phyloP scores from a whole-genome alignment of 2,329 filamentous ascomycete species.

The Aaosphaeria pasadenensis region DNA sequence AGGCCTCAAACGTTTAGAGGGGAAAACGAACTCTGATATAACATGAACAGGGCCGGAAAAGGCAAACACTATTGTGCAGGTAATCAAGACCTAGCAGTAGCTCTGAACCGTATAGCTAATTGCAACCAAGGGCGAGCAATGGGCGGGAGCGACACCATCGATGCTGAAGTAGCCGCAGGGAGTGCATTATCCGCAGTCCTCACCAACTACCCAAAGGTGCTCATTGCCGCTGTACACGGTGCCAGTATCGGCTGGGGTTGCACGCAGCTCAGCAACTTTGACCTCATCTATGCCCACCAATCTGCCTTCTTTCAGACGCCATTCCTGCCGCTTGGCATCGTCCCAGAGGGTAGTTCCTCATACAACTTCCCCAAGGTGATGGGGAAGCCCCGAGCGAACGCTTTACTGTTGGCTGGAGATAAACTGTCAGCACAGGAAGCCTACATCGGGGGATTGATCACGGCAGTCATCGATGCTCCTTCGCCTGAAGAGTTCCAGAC shows the following conservation, averaged over 20 bases:
- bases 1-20: neutral
- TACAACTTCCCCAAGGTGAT: slow-evolving; percentile 16
- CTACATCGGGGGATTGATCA: slow-evolving; percentile 13
- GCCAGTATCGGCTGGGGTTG: slow-evolving; percentile 18
- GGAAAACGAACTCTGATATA: neutral
- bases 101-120: neutral
- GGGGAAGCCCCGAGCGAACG: slow-evolving; percentile 13
- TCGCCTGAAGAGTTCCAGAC: slow-evolving; percentile 7
- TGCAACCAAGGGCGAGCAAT: slow-evolving; percentile 8
- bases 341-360: slow-evolving; percentile 15
- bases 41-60: slow-evolving; percentile 6
- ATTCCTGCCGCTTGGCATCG: slow-evolving; percentile 13
- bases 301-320: slow-evolving; percentile 18
- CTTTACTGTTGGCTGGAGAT: slow-evolving; percentile 14
- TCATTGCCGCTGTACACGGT: slow-evolving; percentile 16
- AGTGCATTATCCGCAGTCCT: slow-evolving; percentile 9
- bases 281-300: slow-evolving; percentile 15
- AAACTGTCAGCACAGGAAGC: slow-evolving; percentile 12
- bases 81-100: neutral
- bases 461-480: slow-evolving; percentile 9
- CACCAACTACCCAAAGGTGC: slow-evolving; percentile 11
- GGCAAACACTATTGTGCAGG: slow-evolving; percentile 14
- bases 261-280: slow-evolving; percentile 14
- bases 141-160: slow-evolving; percentile 11
- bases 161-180: slow-evolving; percentile 16